Evolutionary conservation across 805 yeast genomes (phyloP).

Genomic region (Candida fluviatilis): DNA sequence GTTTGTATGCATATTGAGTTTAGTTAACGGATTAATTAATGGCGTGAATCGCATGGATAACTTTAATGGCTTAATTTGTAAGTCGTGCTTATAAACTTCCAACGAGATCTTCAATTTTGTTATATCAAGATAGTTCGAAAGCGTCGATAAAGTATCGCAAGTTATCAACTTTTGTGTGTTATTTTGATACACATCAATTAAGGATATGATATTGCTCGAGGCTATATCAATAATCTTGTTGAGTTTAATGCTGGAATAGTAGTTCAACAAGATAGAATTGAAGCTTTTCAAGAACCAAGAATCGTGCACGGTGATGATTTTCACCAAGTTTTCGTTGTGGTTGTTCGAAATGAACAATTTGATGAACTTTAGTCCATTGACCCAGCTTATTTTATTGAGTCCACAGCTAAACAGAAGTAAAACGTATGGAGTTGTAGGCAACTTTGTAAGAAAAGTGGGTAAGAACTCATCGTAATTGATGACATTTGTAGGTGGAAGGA

Average conservation of each 20-base stretch:
- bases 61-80: constrained; percentile 40
- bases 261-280: constrained; percentile 64
- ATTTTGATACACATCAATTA: background rate
- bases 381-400: constrained; percentile 60
- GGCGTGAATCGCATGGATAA: constrained; percentile 15
- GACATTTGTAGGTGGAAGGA: constrained; percentile 58
- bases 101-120: constrained; percentile 73
- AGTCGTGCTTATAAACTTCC: constrained; percentile 67
- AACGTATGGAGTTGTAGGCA: constrained; percentile 64
- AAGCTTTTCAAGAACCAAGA: constrained; percentile 83
- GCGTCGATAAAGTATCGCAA: constrained; percentile 46
- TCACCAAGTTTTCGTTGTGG: constrained; percentile 46
- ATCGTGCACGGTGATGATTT: constrained; percentile 81
- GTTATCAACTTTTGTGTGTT: constrained; percentile 28
- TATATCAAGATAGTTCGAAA: constrained; percentile 64
- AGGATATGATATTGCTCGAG: background rate
- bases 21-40: constrained; percentile 19
- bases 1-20: constrained; percentile 12
- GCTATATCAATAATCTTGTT: constrained; percentile 21
- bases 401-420: constrained; percentile 82
- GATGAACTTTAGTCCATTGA: constrained; percentile 58
- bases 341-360: constrained; percentile 50
- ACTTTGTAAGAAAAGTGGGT: constrained; percentile 46
- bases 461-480: constrained; percentile 48
- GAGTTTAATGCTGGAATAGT: constrained; percentile 35